These are phyloP conservation scores for Orychophragmus violaceus DNA, from an alignment of 345 rosid genomes.

Conservation along the genomic window DNA sequence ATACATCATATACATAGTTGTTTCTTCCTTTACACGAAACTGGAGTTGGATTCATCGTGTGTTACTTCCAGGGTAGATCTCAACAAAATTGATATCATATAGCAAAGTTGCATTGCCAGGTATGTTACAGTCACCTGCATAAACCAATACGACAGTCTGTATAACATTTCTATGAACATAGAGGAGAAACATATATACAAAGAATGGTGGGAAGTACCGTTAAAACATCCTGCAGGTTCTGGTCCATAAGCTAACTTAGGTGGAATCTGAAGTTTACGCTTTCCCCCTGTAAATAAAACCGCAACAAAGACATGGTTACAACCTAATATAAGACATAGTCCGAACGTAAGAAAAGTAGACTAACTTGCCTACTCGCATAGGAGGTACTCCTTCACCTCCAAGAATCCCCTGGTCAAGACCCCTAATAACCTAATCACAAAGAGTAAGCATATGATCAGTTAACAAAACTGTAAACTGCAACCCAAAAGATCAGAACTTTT, in stretches of 20 bases:
- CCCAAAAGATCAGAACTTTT: background rate
- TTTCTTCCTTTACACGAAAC: background rate
- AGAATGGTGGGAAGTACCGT: constrained; percentile 40
- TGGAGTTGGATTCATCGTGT: constrained; percentile 38
- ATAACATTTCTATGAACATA: background rate
- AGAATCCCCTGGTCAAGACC: constrained; percentile 92
- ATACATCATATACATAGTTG: constrained; percentile 25
- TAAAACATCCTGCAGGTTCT: constrained; percentile 96
- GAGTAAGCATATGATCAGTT: background rate
- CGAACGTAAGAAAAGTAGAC: background rate
- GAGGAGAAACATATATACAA: background rate
- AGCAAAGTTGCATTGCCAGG: constrained; percentile 91
- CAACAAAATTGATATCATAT: constrained; percentile 76
- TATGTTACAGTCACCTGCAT: constrained; percentile 84
- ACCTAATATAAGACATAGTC: background rate
- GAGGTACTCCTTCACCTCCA: constrained; percentile 90
- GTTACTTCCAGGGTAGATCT: constrained; percentile 65
- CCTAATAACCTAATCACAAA: constrained; percentile 52
- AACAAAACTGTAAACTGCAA: background rate
- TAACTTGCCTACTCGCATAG: constrained; percentile 72
- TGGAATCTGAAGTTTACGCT: constrained; percentile 83
- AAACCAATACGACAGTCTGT: constrained; percentile 1
- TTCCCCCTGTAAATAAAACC: constrained; percentile 51
- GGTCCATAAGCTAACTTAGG: constrained; percentile 90
- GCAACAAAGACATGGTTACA: background rate